Conservation (phyloP, 768 basidiomycete genomes). For the Termitomyces sp. region DNA sequence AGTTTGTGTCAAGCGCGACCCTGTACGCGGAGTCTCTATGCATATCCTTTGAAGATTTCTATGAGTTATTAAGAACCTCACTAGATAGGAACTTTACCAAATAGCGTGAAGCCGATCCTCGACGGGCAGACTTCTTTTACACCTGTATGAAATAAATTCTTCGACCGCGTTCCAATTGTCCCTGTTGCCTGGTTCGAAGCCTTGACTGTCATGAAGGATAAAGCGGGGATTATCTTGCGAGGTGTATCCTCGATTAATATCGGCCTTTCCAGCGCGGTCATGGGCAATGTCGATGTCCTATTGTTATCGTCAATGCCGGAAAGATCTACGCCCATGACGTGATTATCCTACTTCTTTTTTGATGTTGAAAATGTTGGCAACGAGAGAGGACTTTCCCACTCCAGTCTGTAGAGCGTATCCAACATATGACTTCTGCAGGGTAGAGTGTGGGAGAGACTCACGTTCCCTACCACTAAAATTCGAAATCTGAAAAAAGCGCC, state of each 20-base stretch:
- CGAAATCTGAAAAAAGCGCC: neutral
- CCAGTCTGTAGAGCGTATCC: neutral
- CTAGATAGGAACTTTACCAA: neutral
- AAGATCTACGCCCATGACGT: no score
- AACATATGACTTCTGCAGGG: no score
- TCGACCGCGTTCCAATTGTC: neutral
- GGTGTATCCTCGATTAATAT: neutral
- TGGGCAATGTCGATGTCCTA: constrained; percentile 4
- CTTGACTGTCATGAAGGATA: neutral
- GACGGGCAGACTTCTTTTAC: neutral
- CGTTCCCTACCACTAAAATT: constrained; percentile 3
- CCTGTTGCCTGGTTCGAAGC: neutral
- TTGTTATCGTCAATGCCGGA: neutral
- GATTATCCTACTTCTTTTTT: neutral
- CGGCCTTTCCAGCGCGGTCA: neutral
- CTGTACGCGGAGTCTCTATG: neutral
- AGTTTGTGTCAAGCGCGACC: neutral
- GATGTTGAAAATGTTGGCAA: constrained; percentile 2
- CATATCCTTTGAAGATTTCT: neutral
- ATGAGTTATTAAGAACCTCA: neutral
- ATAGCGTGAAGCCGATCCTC: neutral
- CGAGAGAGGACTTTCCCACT: neutral
- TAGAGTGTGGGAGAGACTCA: neutral
- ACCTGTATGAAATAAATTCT: neutral
- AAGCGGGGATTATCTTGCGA: neutral